phyloP scores from a whole-genome alignment of 495 filamentous ascomycete genomes.

The Penicillium paxilli region DNA sequence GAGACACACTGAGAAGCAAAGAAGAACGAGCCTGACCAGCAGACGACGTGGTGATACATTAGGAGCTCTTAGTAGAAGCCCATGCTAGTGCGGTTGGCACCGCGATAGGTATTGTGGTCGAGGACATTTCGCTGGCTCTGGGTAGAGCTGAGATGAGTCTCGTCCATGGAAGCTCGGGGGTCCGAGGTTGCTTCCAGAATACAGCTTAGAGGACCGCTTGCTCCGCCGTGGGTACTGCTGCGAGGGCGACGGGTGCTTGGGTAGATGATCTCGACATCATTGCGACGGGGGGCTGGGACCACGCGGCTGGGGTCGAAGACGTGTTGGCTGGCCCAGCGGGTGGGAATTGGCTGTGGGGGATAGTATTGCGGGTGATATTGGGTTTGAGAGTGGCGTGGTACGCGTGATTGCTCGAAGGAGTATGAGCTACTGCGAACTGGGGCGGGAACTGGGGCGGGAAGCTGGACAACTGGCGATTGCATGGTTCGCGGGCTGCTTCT shows the following conservation, averaged over 20 bases:
- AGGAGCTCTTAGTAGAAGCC: constrained; percentile 17
- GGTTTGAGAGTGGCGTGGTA: constrained; percentile 32
- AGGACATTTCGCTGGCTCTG: constrained; percentile 18
- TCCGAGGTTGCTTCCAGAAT: constrained; percentile 31
- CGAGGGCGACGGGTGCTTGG: constrained; percentile 38
- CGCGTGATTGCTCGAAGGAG: constrained; percentile 28
- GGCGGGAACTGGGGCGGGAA: constrained; percentile 5
- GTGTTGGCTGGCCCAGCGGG: constrained; percentile 18
- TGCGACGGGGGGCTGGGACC: constrained; percentile 25
- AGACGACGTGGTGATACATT: constrained; percentile 9
- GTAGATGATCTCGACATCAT: constrained; percentile 37
- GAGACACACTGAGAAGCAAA: constrained; percentile 10
- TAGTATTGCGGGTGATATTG: constrained; percentile 27
- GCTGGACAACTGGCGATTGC: neutral
- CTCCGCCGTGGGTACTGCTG: constrained; percentile 35
- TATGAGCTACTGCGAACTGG: constrained; percentile 20
- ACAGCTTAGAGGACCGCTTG: constrained; percentile 29
- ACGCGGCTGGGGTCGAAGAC: constrained; percentile 23
- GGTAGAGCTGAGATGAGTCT: neutral
- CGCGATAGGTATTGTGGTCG: constrained; percentile 35
- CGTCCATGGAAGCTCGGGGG: constrained; percentile 29
- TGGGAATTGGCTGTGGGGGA: constrained; percentile 10
- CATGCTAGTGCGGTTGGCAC: constrained; percentile 36
- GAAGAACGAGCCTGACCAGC: constrained; percentile 18
- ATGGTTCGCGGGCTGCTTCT: constrained; percentile 7